Conservation (phyloP, 2,329 filamentous ascomycete species). For the Zymoseptoria ardabiliae region DNA sequence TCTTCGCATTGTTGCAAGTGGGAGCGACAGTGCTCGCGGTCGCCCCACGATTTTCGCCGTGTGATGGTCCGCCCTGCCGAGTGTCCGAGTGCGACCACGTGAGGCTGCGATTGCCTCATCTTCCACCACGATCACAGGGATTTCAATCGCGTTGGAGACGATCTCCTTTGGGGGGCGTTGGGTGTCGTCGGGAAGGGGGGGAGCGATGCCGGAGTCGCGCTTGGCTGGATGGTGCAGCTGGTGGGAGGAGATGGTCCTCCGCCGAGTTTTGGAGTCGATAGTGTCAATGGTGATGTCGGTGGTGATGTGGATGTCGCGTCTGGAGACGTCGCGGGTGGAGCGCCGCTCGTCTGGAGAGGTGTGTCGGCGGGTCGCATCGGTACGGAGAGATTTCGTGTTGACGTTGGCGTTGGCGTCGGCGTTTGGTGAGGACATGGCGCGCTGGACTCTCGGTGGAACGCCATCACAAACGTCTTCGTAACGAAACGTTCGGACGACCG, state of each 20-base stretch:
- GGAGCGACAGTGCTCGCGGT: background rate
- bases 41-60: constrained; percentile 3
- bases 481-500: no score
- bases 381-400: background rate
- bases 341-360: background rate
- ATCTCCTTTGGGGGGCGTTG: constrained; percentile 10
- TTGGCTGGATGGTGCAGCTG: constrained; percentile 20
- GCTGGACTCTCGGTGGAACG: no score
- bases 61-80: constrained; percentile 8
- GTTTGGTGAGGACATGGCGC: background rate
- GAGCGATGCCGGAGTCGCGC: constrained; percentile 30
- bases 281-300: background rate
- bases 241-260: background rate
- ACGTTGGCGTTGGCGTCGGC: background rate
- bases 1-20: constrained; percentile 4
- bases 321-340: background rate
- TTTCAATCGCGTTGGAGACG: constrained; percentile 31
- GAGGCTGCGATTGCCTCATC: constrained; percentile 26
- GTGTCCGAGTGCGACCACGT: background rate
- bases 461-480: no score
- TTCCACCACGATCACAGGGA: constrained; percentile 39
- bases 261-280: background rate
- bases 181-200: constrained; percentile 15
- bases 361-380: background rate
- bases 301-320: background rate